These are phyloP conservation scores for Monosporascus sp. DNA, from an alignment of 2,329 filamentous ascomycete species.

Conservation along the genomic window DNA sequence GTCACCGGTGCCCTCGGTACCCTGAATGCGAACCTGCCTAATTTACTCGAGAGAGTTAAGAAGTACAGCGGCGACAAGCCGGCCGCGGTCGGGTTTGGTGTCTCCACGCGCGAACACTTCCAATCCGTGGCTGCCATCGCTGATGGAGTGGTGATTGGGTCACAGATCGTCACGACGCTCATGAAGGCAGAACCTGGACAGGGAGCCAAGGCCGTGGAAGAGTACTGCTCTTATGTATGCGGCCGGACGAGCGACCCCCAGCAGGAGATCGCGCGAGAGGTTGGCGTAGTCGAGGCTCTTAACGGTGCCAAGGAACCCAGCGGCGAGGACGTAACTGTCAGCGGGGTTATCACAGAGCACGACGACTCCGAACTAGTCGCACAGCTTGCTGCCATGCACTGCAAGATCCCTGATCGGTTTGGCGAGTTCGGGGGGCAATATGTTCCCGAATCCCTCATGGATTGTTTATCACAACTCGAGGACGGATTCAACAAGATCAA, in stretches of 20 bases:
- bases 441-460: constrained; percentile 96
- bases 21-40: constrained; percentile 75
- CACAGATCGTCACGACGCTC: constrained; percentile 84
- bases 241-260: constrained; percentile 37
- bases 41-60: constrained; percentile 80
- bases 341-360: constrained; percentile 57
- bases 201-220: constrained; percentile 68
- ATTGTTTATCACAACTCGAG: constrained; percentile 87
- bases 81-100: constrained; percentile 89
- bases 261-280: constrained; percentile 52
- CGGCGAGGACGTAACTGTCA: constrained; percentile 59
- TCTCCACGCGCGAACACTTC: constrained; percentile 94
- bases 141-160: constrained; percentile 94
- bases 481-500: constrained; percentile 83
- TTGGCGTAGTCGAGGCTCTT: constrained; percentile 66
- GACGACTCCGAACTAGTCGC: constrained; percentile 63
- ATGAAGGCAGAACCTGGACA: constrained; percentile 62
- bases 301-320: constrained; percentile 55
- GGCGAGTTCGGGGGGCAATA: constrained; percentile 97
- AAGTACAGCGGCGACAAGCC: constrained; percentile 88
- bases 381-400: constrained; percentile 78
- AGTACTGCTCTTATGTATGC: constrained; percentile 72
- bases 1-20: constrained; percentile 87
- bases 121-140: constrained; percentile 75
- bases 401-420: constrained; percentile 77